Evolutionary conservation across 2,329 filamentous ascomycete species (phyloP).

Genomic region (Monilinia vaccinii-corymbosi): DNA sequence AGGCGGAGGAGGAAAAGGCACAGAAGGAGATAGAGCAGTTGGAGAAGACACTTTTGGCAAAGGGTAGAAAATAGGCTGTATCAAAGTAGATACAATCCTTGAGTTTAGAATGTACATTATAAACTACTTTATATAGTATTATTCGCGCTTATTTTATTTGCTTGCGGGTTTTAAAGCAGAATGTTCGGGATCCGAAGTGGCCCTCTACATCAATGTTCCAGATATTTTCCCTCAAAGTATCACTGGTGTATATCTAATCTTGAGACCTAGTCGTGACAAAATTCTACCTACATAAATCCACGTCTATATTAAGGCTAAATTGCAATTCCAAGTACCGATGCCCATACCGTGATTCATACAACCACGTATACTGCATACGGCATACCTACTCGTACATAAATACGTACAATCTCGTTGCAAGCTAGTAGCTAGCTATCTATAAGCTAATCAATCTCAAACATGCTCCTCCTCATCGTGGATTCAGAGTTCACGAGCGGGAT

Average conservation of each 20-base stretch:
- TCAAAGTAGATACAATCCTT: neutral
- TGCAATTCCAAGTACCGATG: neutral
- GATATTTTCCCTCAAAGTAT: neutral
- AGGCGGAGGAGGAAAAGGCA: constrained; percentile 44
- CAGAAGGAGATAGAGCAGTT: constrained; percentile 45
- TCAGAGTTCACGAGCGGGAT: too few species aligned
- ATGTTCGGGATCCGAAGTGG: neutral
- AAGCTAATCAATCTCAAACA: too few species aligned
- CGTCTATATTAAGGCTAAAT: neutral
- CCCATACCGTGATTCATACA: neutral
- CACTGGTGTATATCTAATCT: too few species aligned
- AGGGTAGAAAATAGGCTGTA: neutral
- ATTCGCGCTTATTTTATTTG: neutral
- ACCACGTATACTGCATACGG: too few species aligned
- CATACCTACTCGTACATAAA: neutral
- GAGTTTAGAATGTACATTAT: constrained; percentile 1
- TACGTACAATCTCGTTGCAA: neutral
- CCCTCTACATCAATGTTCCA: neutral
- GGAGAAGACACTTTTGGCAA: constrained; percentile 45
- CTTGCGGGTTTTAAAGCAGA: neutral
- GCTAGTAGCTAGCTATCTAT: neutral
- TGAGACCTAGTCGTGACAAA: neutral
- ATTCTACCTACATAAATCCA: neutral
- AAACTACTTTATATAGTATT: neutral
- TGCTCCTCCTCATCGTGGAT: neutral